phyloP scores from a whole-genome alignment of 495 filamentous ascomycete species.

The Penicillium parvum region DNA sequence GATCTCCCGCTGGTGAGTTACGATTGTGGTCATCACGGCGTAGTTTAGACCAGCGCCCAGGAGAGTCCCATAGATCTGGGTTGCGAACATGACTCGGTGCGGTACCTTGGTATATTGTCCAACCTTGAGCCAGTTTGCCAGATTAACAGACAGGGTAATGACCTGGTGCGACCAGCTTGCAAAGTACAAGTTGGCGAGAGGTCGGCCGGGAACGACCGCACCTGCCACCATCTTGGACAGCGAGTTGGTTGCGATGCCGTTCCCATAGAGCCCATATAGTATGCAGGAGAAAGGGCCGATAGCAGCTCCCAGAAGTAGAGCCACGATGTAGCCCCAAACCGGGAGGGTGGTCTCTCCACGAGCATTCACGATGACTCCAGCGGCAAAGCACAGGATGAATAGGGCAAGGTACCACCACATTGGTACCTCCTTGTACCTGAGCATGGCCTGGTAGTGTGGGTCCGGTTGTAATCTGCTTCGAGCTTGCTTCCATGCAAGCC shows the following conservation, averaged over 20 bases:
- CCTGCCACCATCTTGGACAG: conserved; percentile 32
- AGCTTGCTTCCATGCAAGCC: too few species aligned
- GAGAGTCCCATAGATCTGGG: conserved; percentile 38
- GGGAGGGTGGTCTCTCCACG: conserved; percentile 47
- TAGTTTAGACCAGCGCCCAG: conserved; percentile 43
- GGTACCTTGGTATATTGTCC: conserved; percentile 41
- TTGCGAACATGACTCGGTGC: conserved; percentile 36
- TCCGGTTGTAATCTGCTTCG: too few species aligned
- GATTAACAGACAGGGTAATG: conserved; percentile 23
- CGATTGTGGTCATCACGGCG: conserved; percentile 40
- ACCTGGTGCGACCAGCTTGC: conserved; percentile 33
- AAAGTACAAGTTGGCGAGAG: conserved; percentile 38
- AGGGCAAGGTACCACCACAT: conserved; percentile 32
- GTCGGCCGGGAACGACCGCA: conserved; percentile 33
- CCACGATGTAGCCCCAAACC: conserved; percentile 50
- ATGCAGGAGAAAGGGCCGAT: conserved; percentile 27
- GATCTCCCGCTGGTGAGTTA: conserved; percentile 28
- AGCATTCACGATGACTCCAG: conserved; percentile 43
- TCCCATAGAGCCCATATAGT: conserved; percentile 25
- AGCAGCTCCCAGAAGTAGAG: conserved; percentile 24
- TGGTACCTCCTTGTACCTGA: conserved; percentile 48
- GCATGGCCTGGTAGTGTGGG: conserved; percentile 42
- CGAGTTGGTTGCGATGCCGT: conserved; percentile 26
- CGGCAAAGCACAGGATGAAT: conserved; percentile 26
- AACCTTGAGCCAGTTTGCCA: conserved; percentile 30